Evolutionary conservation across 2,329 filamentous ascomycete species (phyloP), one percentile per base, ranked within the genome.

Genomic region (Sclerotiophoma versabilis): DNA sequence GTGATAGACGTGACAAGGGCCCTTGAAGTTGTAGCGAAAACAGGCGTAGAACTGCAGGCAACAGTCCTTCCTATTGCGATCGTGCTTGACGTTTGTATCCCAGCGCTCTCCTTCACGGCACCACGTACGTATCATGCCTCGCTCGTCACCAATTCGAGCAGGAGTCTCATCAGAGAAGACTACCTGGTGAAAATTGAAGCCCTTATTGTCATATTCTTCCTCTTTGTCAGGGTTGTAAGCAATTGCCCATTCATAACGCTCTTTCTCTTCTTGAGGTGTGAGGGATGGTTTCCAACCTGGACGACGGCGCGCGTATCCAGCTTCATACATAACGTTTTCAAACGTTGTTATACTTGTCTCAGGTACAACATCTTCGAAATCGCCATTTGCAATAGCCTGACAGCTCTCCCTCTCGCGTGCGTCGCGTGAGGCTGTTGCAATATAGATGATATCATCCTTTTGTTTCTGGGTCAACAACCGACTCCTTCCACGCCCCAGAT

Each of bases 291-390:
- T 54, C 44, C 19, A 49, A 3, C 44, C 32, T 20, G 37, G 51
- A 5, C 27, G 27, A 2, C 19, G 3, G 2, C 38, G 17, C 9
- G n/a, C 20, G 23, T 49, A 54, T 1, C 51, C 14, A 49, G 51
- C 51, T 11, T 33, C 12, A 27, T 49, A 54, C 44, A 54, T 49
- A n/a, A 54, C 11, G 17, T 54, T 49, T 54, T 54, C 25, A 48
- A 49, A 49, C 5, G 38, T 54, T 20, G 32, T 42, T 12, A 39
- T 27, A 17, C 51, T 54, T 1, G 44, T 25, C 20, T 49, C 17
- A 15, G 38, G 44, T 38, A 26, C 23, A 37, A 54, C 19, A 5
- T 26, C 27, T 17, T 48, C 15, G 23, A 54, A 48, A 44, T 54
- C 6, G 9, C 33, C 6, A 33, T 45, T 2, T 15, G 14, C n/a